Evolutionary conservation across 805 yeast genomes (phyloP), one percentile per base, ranked within the genome.

Genomic region (Geotrichum ghanense): DNA sequence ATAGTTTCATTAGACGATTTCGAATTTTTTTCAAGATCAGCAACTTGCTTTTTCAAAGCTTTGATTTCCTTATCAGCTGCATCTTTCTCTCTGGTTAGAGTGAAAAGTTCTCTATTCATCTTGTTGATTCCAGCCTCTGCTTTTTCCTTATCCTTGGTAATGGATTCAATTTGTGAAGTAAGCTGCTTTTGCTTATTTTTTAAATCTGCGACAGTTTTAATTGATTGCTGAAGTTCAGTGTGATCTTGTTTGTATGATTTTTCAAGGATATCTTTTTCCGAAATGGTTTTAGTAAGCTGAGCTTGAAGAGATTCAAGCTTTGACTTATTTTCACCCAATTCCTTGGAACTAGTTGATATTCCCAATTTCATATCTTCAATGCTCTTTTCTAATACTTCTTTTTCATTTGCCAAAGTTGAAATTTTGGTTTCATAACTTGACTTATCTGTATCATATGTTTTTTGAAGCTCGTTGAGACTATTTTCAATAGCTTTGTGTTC

Each of bases 101-200:
- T 74, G 61, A 86, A 75, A 24, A 89, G 66, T 52, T 89, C 97
- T 35, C 90, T 69, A 46, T 81, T 83, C 95, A 89, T 84, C 54
- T 87, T 88, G 59, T 88, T 88, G 45, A 89, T 81, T 3, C 95
- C 97, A 49, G 78, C 81, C 56, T 89, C 96, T 1, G 90, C 83
- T 52, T 75, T 80, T 22, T 70, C 70, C 54, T 78, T 81, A 10
- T 72, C 74, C 6, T 60, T 61, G 41, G 65, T 70, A 5, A 66
- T 47, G 1, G 57, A 49, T 3, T 57, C 58, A 14, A 72, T 53
- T 49, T 69, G 68, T 2, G 50, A 49, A 37, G 62, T 61, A 16
- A 72, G 52, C 16, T 57, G 56, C 25, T 61, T 63, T 16, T 56
- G 51, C 17, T 58, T 54, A 41, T 57, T 54, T 48, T 65, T 67